Evolutionary conservation across 1,139 yeast species (phyloP), one percentile per base, ranked within the genome.

Genomic region (Yamadazyma spencermartinsiae): DNA sequence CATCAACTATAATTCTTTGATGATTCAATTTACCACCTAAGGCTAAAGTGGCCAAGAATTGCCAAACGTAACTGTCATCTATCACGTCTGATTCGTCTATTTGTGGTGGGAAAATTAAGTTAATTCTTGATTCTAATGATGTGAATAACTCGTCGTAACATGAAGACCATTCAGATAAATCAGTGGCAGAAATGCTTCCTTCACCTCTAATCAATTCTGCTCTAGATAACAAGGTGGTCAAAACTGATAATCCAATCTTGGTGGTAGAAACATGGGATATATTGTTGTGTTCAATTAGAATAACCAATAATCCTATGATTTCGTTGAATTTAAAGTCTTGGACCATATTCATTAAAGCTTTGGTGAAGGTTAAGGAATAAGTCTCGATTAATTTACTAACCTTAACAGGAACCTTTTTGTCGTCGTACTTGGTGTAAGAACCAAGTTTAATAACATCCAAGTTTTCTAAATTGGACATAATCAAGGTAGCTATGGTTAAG

Each of bases 121-220:
- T 72, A 41, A 92, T 74, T 59, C 88, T 81, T 16, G 90, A 87
- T 61, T 88, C 95, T 47, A 90, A 69, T 4, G 84, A 72, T 19
- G 85, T 79, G 65, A 92, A 92, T 46, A 92, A 69, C 50, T 80
- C 82, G 60, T 87, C 95, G 60, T 90, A 92, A 44, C 90, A 80
- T 37, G 78, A 72, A 30, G 86, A 76, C 98, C 98, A 90, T 51
- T 80, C 82, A 9, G 76, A 74, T 45, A 76, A 65, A 40, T 76
- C 81, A 9, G 80, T 75, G 44, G 81, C 84, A 11, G 79, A 73
- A 32, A 80, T 69, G 30, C 66, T 61, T 13, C 80, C 80, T 55
- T 89, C 96, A 56, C 95, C 97, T 58, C 86, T 85, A 54, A 89
- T 85, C 51, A 90, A 79, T 62, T 92, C 98, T 16, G 96, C 95